Percentiles rank a stretch among this genome's conserved stretches.
Evolutionary conservation across 768 basidiomycete genomes (phyloP).

Genomic region (Peribolospora baueri): DNA sequence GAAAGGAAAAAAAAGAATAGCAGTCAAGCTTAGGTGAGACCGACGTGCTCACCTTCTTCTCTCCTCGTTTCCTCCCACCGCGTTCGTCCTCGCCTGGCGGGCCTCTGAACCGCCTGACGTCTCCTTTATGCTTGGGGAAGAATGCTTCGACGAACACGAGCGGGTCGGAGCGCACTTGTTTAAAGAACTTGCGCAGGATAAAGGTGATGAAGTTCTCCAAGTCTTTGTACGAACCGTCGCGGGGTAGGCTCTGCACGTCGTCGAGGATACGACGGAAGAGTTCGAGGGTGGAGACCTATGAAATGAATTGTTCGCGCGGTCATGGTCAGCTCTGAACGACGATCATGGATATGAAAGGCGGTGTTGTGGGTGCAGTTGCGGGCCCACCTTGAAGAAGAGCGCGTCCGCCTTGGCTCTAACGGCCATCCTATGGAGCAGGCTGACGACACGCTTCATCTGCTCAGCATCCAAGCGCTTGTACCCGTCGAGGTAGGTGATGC

Average conservation of each 20-base stretch:
- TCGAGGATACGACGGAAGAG: constrained; percentile 70
- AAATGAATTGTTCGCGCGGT: no score
- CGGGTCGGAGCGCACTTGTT: constrained; percentile 53
- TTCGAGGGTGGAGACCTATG: constrained; percentile 62
- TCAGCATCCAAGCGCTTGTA: constrained; percentile 53
- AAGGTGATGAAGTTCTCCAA: constrained; percentile 61
- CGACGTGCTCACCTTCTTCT: constrained; percentile 12
- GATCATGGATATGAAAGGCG: constrained; percentile 4
- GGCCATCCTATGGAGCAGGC: constrained; percentile 69
- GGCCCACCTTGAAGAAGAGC: constrained; percentile 69
- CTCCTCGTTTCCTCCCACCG: constrained; percentile 14
- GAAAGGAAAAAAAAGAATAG: neutral
- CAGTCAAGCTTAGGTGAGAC: neutral
- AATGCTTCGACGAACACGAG: constrained; percentile 71
- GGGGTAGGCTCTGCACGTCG: constrained; percentile 47
- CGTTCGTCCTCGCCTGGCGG: constrained; percentile 15
- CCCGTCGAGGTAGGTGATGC: constrained; percentile 54
- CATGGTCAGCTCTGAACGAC: neutral
- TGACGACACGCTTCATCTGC: constrained; percentile 69
- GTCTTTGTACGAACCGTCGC: constrained; percentile 56
- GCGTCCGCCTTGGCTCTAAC: constrained; percentile 80
- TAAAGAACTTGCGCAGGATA: constrained; percentile 83
- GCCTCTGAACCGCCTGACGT: constrained; percentile 8
- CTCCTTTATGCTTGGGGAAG: constrained; percentile 13
- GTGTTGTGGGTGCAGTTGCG: constrained; percentile 1